A percentile compares a stretch with the other conserved stretches of the same genome.
These are phyloP conservation scores for Oxalis stricta DNA, from an alignment of 441 rosid genomes.

Conservation along the genomic window DNA sequence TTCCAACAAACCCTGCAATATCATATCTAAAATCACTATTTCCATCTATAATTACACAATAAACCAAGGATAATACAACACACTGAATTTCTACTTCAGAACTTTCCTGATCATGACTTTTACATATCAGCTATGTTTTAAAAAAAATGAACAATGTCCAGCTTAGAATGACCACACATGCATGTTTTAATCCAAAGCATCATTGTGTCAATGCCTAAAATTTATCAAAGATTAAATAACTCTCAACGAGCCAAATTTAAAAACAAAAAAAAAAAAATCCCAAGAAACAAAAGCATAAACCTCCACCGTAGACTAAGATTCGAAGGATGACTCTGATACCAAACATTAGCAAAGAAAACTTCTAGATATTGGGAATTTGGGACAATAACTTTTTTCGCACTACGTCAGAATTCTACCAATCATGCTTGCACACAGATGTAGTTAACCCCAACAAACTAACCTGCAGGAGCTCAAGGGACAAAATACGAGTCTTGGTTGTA, in stretches of 20 bases:
- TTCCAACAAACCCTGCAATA: constrained; percentile 79
- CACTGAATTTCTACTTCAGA: too few species aligned
- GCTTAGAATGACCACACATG: too few species aligned
- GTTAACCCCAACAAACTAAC: constrained; percentile 25
- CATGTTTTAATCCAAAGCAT: too few species aligned
- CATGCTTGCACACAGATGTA: constrained; percentile 2
- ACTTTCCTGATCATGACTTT: too few species aligned
- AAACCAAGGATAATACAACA: background rate
- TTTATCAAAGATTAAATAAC: too few species aligned
- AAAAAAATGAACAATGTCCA: too few species aligned
- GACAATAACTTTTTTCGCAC: background rate
- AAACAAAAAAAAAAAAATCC: too few species aligned
- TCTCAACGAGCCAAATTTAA: too few species aligned
- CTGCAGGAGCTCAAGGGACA: constrained; percentile 99
- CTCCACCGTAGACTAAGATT: constrained; percentile 1
- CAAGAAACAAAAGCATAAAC: constrained; percentile 2
- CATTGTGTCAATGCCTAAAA: too few species aligned
- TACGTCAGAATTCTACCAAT: constrained; percentile 11
- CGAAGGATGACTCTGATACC: background rate
- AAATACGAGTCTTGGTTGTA: constrained; percentile 76
- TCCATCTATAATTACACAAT: background rate
- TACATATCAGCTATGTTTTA: too few species aligned
- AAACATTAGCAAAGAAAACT: background rate
- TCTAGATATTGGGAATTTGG: background rate
- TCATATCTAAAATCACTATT: constrained; percentile 9